Evolutionary conservation across 2,329 filamentous ascomycete species (phyloP), one percentile per base, ranked within the genome.

Genomic region (Aspergillus japonicus): DNA sequence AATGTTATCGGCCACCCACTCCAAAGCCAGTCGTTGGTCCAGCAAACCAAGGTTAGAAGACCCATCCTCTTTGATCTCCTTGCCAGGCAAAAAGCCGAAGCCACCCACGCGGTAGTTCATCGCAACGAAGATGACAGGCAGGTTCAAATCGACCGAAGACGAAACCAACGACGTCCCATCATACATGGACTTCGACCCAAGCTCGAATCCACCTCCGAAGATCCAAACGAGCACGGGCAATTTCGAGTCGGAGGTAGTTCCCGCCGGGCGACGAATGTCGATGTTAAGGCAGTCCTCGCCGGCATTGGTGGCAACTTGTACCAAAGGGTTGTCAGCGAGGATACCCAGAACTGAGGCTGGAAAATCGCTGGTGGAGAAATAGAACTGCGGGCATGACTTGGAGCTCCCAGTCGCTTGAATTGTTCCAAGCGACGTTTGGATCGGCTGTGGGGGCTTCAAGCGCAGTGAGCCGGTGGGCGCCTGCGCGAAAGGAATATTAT

Each of bases 1-100:
- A 58, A 94, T 91, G 65, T 93, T 91, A 66, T 91, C 89, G 7
- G 88, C 86, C 1, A 91, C 84, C 90, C 90, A 94, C 70, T 92
- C 77, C 6, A 94, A 79, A 0, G 84, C 90, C 64, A 89, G 80
- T 35, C 89, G 82, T 68, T 93, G 89, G 68, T 94, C 90, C 0
- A 89, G 79, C 3, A 91, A 81, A 3, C 90, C 90, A 3, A 91
- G 73, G 69, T 93, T 94, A 2, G 87, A 75, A 2, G 87, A 82
- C 1, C 89, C 88, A 62, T 91, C 88, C 4, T 80, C 79, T 3
- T 88, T 78, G 48, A 92, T 81, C 71, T 92, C 88, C 55, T 83
- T 83, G 6, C 89, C 89, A 0, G 86, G 83, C 71, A 92, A 70
- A 75, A 92, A 92, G 0, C 90, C 90, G 62, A 92, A 92, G 0